Percentiles rank a stretch among this genome's conserved stretches.
Evolutionary conservation across 768 basidiomycete species (phyloP).

Genomic region (Mycena crocata): DNA sequence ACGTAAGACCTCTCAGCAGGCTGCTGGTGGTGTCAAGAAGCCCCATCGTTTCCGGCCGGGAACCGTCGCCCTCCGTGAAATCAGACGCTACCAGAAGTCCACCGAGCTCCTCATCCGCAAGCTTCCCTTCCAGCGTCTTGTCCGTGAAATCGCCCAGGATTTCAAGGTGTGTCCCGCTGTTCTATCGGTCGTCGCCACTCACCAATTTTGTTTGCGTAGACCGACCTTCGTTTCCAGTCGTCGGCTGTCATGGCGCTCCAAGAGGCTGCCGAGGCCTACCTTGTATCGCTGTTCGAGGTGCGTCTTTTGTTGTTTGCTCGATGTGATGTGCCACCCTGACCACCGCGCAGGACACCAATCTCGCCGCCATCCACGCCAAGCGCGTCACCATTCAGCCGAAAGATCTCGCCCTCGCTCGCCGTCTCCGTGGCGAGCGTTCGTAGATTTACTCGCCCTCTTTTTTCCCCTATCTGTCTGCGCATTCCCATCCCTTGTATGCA

Average conservation of each 20-base stretch:
- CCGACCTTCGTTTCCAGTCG: slow-evolving; percentile 80
- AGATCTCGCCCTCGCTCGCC: slow-evolving; percentile 83
- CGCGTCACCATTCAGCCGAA: slow-evolving; percentile 89
- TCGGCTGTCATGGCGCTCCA: slow-evolving; percentile 85
- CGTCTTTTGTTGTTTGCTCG: slow-evolving; percentile 41
- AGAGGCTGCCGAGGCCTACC: slow-evolving; percentile 84
- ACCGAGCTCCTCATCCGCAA: slow-evolving; percentile 37
- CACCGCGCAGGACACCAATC: slow-evolving; percentile 58
- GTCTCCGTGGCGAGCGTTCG: slow-evolving; percentile 72
- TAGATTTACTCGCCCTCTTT: slow-evolving; percentile 4
- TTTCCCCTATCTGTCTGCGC: slow-evolving; percentile 1
- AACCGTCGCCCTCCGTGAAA: slow-evolving; percentile 37
- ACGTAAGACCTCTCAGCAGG: slow-evolving; percentile 37
- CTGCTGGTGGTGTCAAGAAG: slow-evolving; percentile 61
- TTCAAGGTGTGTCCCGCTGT: slow-evolving; percentile 55
- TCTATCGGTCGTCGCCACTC: no score
- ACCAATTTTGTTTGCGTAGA: slow-evolving; percentile 36
- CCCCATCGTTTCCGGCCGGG: slow-evolving; percentile 36
- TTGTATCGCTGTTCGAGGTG: slow-evolving; percentile 80
- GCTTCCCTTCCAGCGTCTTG: slow-evolving; percentile 50
- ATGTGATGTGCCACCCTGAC: slow-evolving; percentile 40
- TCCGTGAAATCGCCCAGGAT: slow-evolving; percentile 72
- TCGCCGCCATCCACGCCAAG: slow-evolving; percentile 90
- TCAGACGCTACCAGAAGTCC: slow-evolving; percentile 36
- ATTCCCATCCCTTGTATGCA: slow-evolving; percentile 25